Base-by-base conservation (phyloP, 257 asterid species). In the Prunella vulgaris region DNA sequence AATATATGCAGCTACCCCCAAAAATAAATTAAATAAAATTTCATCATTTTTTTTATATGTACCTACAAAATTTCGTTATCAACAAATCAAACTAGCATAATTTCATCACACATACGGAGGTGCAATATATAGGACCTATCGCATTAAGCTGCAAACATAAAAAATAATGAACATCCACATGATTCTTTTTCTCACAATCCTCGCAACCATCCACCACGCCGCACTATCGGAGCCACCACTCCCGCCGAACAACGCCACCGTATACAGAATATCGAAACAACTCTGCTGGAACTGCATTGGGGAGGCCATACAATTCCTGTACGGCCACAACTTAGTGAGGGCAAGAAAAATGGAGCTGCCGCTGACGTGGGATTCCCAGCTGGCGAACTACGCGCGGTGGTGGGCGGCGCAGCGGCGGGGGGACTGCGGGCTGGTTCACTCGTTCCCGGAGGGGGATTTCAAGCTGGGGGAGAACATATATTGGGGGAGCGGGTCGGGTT, bases 401-500 rank as follows among this genome's bases (percentile, higher is more conserved):
- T 90, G 92, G 95, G 97, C 95, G 12, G 80, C 61, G 64, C 81
- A 80, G 83, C 65, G 96, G 49, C 82, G 33, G 53, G 60, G 64
- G 25, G 89, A 78, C 52, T 90, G 96, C 66, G 60, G 58, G 28
- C 51, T 81, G 6, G 49, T 49, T 12, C 97, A 86, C 76, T 90
- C 97, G 3, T 88, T 82, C 70, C 88, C 85, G 1, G 97, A 90
- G 12, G 87, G 69, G 14, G 78, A 71, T 22, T 89, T 89, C 68
- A 67, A 85, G 80, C 75, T 83, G 0, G 96, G 95, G 0, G 97
- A 88, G 83, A 88, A 88, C 72, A 78, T 90, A 1, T 90, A 61
- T 10, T 86, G 95, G 96, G 96, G 97, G 15, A 68, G 95, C 46
- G 97, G 97, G 4, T 12, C 71, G 10, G 25, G 73, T 1, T 90